Percentiles rank a stretch among this genome's conserved stretches.
phyloP scores from a whole-genome alignment of 306 rosid species.

The Aeschynomene evenia region DNA sequence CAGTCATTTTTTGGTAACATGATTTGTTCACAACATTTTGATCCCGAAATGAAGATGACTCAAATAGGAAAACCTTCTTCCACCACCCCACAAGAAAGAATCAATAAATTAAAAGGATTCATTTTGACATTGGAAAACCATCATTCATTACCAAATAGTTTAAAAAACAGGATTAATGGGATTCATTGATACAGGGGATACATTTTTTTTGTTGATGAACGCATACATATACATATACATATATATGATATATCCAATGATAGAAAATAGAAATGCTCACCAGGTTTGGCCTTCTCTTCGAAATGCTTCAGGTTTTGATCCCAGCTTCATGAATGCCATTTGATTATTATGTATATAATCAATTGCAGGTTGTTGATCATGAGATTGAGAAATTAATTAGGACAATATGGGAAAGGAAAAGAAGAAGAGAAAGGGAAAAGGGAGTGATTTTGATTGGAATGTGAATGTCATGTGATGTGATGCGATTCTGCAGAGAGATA shows the following conservation, averaged over 20 bases:
- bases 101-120: slow-evolving; percentile 5
- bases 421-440: slow-evolving; percentile 10
- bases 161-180: background rate
- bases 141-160: background rate
- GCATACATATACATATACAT: too few relatives aligned
- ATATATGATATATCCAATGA: too few relatives aligned
- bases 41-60: background rate
- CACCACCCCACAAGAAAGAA: background rate
- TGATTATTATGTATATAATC: background rate
- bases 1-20: background rate
- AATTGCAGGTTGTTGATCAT: background rate
- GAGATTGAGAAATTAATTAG: slow-evolving; percentile 1
- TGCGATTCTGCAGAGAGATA: slow-evolving; percentile 9
- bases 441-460: background rate
- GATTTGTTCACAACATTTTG: background rate
- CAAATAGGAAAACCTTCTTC: background rate
- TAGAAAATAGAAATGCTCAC: slow-evolving; percentile 35
- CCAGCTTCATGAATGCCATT: slow-evolving; percentile 73
- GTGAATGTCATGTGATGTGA: background rate
- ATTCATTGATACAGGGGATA: background rate
- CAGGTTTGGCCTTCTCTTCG: slow-evolving; percentile 79
- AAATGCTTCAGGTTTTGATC: slow-evolving; percentile 72
- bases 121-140: slow-evolving; percentile 3
- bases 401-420: background rate
- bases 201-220: background rate